Evolutionary conservation across 2,329 filamentous ascomycete species (phyloP).

Genomic region (Cytospora piceae): DNA sequence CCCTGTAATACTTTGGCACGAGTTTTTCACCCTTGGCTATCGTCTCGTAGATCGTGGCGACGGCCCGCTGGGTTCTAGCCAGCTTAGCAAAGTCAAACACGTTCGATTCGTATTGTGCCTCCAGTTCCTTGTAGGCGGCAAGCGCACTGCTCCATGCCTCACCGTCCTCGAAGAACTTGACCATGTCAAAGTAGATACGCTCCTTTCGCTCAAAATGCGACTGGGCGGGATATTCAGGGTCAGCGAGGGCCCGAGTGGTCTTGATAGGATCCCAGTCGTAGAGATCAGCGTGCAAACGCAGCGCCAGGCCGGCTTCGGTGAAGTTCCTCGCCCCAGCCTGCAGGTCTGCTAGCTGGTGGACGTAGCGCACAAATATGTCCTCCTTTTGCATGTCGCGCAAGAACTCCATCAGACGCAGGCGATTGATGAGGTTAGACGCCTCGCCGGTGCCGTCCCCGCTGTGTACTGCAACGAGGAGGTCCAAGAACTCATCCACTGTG

Average conservation of each 20-base stretch:
- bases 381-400: conserved; percentile 95
- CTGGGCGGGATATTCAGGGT: conserved; percentile 81
- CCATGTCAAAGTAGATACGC: conserved; percentile 89
- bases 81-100: conserved; percentile 91
- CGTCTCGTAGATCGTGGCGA: conserved; percentile 88
- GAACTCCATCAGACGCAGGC: conserved; percentile 91
- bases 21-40: conserved; percentile 80
- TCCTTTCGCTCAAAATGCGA: conserved; percentile 92
- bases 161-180: conserved; percentile 93
- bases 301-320: conserved; percentile 84
- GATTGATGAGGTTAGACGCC: conserved; percentile 82
- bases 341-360: conserved; percentile 83
- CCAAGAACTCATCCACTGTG: conserved; percentile 87
- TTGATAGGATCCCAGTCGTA: conserved; percentile 86
- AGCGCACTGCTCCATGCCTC: conserved; percentile 90
- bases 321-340: conserved; percentile 78
- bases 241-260: conserved; percentile 66
- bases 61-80: conserved; percentile 84
- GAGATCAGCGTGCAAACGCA: conserved; percentile 88
- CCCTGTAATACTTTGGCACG: conserved; percentile 86
- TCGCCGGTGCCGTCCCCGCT: conserved; percentile 74
- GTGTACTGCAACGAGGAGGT: conserved; percentile 88
- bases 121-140: conserved; percentile 86
- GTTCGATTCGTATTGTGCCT: conserved; percentile 87
- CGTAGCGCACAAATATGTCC: conserved; percentile 94